A percentile compares a stretch with the other conserved stretches of the same genome.
Evolutionary conservation across 208 protist species (phyloP).

Genomic region (Trypanosoma conorhini): DNA sequence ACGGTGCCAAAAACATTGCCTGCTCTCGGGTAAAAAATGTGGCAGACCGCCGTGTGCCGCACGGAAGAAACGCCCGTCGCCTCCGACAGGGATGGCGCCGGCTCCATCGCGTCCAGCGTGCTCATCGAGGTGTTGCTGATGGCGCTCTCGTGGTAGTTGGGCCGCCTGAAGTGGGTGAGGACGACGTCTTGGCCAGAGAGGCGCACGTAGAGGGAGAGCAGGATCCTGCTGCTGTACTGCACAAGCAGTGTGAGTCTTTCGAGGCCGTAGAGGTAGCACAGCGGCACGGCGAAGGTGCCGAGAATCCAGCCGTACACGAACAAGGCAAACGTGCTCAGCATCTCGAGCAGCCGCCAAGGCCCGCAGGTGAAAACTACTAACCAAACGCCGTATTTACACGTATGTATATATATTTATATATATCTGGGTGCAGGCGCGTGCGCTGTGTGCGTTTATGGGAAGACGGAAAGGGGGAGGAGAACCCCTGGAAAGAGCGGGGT

Average conservation of each 20-base stretch:
- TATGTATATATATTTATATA: constrained; percentile 10
- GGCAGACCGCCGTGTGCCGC: constrained; percentile 14
- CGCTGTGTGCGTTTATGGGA: background rate
- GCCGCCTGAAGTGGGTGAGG: too few species aligned
- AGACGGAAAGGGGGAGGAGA: constrained; percentile 12
- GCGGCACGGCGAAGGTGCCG: constrained; percentile 38
- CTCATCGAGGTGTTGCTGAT: background rate
- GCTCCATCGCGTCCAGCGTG: background rate
- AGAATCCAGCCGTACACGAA: constrained; percentile 62
- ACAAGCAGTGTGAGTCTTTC: constrained; percentile 38
- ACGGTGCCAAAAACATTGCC: background rate
- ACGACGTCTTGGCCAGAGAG: background rate
- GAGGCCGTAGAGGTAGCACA: constrained; percentile 59
- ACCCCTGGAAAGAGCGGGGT: too few species aligned
- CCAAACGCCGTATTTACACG: background rate
- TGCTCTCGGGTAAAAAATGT: background rate
- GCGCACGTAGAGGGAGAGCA: constrained; percentile 9
- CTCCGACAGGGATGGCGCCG: background rate
- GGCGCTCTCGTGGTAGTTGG: background rate
- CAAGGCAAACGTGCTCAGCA: constrained; percentile 13
- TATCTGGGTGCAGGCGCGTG: background rate
- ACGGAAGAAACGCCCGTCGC: constrained; percentile 1
- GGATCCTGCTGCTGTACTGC: constrained; percentile 15
- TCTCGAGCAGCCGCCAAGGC: background rate
- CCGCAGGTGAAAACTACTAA: background rate